Conservation (phyloP, 2,329 filamentous ascomycete genomes). For the Seiridium cupressi region DNA sequence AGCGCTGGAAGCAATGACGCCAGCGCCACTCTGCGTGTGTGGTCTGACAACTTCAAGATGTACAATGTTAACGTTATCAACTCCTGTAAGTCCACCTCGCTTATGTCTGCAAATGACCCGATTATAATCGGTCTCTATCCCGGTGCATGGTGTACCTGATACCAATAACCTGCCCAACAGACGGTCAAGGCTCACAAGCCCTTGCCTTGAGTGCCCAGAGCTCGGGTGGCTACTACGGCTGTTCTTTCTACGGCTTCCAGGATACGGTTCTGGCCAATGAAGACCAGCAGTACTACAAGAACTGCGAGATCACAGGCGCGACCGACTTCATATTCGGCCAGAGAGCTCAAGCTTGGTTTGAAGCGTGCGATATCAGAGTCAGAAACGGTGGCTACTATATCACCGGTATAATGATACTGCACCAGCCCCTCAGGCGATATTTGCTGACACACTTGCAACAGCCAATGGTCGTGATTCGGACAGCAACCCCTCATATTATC, state of each 20-base stretch:
- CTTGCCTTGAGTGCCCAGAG: conserved; percentile 43
- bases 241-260: conserved; percentile 44
- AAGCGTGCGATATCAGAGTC: conserved; percentile 38
- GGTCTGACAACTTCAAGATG: conserved; percentile 50
- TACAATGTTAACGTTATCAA: conserved; percentile 61
- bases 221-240: conserved; percentile 46
- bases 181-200: conserved; percentile 45
- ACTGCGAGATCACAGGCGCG: conserved; percentile 42
- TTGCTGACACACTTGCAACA: conserved; percentile 11
- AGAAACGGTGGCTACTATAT: conserved; percentile 36
- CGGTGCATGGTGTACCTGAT: neutral
- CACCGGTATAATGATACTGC: conserved; percentile 29
- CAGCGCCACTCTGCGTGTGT: conserved; percentile 43
- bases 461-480: conserved; percentile 40
- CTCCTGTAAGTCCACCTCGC: conserved; percentile 23
- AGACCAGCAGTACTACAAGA: conserved; percentile 46
- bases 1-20: conserved; percentile 50
- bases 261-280: conserved; percentile 47
- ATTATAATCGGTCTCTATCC: too few species aligned
- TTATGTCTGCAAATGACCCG: too few species aligned
- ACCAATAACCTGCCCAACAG: conserved; percentile 6
- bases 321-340: conserved; percentile 51
- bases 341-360: conserved; percentile 40
- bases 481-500: conserved; percentile 38
- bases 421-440: neutral